Evolutionary conservation across 306 rosid species (phyloP).

Genomic region (Erythrophleum fordii): DNA sequence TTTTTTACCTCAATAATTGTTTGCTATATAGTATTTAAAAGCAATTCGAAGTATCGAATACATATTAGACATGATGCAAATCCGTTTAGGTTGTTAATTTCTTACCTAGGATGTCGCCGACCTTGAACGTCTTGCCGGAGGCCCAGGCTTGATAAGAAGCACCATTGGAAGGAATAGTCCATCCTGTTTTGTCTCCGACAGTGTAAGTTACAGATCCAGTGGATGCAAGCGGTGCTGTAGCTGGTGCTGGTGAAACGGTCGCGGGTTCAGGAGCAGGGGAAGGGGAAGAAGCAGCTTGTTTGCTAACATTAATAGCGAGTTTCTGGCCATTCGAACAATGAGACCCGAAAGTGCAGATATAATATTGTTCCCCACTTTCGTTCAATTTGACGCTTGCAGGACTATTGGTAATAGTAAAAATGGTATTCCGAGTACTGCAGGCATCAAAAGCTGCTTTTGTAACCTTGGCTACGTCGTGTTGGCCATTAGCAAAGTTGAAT

Average conservation of each 20-base stretch:
- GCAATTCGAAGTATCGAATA: no score
- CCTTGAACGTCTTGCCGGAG: conserved; percentile 41
- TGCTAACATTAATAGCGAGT: conserved; percentile 54
- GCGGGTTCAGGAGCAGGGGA: conserved; percentile 45
- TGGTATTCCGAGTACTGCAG: conserved; percentile 42
- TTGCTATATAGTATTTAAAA: no score
- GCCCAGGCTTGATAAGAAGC: conserved; percentile 39
- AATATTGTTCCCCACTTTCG: conserved; percentile 58
- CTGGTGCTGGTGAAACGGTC: conserved; percentile 32
- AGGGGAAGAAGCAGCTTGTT: conserved; percentile 34
- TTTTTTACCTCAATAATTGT: no score
- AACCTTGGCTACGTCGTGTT: conserved; percentile 60
- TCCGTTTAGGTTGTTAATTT: no score
- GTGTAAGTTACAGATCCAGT: conserved; percentile 47
- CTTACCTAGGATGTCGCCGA: conserved; percentile 48
- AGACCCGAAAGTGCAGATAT: conserved; percentile 48
- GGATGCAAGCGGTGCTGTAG: conserved; percentile 14
- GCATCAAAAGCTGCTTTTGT: conserved; percentile 56
- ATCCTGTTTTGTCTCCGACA: conserved; percentile 36
- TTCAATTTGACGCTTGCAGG: conserved; percentile 51
- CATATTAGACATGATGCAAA: no score
- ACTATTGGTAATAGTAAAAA: not conserved
- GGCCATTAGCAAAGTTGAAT: conserved; percentile 49
- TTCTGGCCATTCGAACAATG: conserved; percentile 68
- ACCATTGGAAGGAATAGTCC: conserved; percentile 33